Evolutionary conservation across 805 yeast genomes (phyloP).

Genomic region (Starmerella ratchasimensis): DNA sequence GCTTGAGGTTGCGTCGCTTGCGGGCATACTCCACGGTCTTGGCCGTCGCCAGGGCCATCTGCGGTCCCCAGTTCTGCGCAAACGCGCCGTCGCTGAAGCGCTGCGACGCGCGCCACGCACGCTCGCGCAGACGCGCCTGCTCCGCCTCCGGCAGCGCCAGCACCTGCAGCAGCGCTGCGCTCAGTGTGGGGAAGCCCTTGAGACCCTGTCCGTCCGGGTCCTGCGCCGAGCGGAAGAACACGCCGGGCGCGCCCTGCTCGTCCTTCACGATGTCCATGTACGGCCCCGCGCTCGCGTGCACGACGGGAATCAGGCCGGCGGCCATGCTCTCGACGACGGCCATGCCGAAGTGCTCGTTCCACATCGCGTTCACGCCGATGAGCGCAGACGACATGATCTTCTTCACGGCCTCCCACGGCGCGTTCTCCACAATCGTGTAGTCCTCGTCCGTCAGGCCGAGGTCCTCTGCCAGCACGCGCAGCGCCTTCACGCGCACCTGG

Average conservation of each 20-base stretch:
- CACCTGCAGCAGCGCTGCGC: constrained; percentile 36
- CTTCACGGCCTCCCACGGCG: constrained; percentile 52
- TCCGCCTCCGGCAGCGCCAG: constrained; percentile 30
- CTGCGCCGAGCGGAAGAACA: constrained; percentile 52
- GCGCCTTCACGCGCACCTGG: constrained; percentile 38
- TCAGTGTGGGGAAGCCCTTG: constrained; percentile 34
- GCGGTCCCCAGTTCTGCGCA: constrained; percentile 36
- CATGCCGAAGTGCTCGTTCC: constrained; percentile 99
- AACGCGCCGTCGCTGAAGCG: constrained; percentile 54
- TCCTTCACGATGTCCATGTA: constrained; percentile 62
- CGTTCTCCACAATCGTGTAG: constrained; percentile 52
- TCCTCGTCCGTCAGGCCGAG: constrained; percentile 32
- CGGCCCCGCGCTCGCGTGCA: constrained; percentile 95
- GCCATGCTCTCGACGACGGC: constrained; percentile 88
- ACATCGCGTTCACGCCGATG: constrained; percentile 89
- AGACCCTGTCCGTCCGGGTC: constrained; percentile 49
- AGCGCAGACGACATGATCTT: constrained; percentile 41
- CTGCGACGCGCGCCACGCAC: constrained; percentile 31
- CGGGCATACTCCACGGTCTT: constrained; percentile 3
- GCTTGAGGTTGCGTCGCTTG: constrained; percentile 5
- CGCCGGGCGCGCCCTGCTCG: constrained; percentile 47
- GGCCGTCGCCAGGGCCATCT: constrained; percentile 6
- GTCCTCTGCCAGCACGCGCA: constrained; percentile 34
- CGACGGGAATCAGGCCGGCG: constrained; percentile 74
- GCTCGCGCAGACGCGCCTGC: constrained; percentile 31